phyloP scores from a whole-genome alignment of 805 yeast genomes.

The Candida railenensis region DNA sequence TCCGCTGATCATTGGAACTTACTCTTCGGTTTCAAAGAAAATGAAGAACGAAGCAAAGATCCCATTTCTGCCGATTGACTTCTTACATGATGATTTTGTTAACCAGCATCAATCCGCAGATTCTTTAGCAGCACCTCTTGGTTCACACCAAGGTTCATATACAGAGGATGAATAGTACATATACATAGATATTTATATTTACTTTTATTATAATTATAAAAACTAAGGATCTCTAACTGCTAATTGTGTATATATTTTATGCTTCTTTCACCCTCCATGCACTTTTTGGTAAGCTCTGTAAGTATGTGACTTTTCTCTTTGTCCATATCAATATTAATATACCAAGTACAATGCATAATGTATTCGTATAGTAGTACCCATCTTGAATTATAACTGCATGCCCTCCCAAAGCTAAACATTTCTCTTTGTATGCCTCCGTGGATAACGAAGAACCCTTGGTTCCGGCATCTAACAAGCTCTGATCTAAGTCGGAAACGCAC shows the following conservation, averaged over 20 bases:
- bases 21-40: constrained; percentile 35
- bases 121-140: not conserved
- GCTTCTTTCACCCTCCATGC: constrained; percentile 62
- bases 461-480: not conserved
- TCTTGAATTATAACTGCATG: constrained; percentile 55
- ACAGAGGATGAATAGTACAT: not conserved
- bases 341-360: constrained; percentile 70
- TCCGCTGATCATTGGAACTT: constrained; percentile 40
- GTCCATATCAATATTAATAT: constrained; percentile 66
- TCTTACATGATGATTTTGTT: constrained; percentile 31
- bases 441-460: not conserved
- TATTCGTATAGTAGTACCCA: constrained; percentile 82
- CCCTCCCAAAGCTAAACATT: constrained; percentile 59
- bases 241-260: not conserved
- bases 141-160: not conserved
- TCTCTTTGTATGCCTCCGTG: constrained; percentile 39
- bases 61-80: constrained; percentile 44
- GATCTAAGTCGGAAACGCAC: constrained; percentile 40
- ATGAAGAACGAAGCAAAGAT: constrained; percentile 33
- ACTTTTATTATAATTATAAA: not conserved
- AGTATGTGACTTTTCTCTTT: constrained; percentile 53
- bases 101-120: constrained; percentile 10
- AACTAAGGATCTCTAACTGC: not conserved
- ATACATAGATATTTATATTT: not conserved
- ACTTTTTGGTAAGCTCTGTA: constrained; percentile 71